Conservation (phyloP, 148 eudicot genomes). For the Chenopodium album region DNA sequence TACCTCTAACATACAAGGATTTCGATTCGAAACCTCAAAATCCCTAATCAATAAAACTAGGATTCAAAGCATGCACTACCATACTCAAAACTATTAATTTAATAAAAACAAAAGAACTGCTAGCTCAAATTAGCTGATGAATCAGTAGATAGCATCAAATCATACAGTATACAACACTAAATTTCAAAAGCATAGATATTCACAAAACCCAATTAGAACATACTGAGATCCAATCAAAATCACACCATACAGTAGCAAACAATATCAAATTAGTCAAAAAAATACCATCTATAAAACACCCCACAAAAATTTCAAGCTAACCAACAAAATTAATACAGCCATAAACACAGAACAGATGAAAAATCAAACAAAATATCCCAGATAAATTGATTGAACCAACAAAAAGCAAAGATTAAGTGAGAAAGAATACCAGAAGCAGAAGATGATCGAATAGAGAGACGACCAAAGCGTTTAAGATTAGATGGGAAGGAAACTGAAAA, state of each 20-base stretch:
- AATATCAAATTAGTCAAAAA: neutral
- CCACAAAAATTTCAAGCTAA: neutral
- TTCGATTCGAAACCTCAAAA: neutral
- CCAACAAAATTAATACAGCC: too few species aligned
- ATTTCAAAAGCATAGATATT: neutral
- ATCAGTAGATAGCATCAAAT: neutral
- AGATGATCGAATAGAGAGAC: slow-evolving; percentile 38
- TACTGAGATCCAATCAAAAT: neutral
- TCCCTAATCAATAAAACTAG: neutral
- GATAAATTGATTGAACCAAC: neutral
- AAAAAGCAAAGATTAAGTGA: neutral
- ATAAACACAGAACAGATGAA: neutral
- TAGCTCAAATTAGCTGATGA: neutral
- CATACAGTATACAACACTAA: neutral
- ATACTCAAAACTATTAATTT: too few species aligned
- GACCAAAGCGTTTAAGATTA: slow-evolving; percentile 28
- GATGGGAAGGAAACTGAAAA: slow-evolving; percentile 34
- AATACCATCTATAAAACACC: too few species aligned
- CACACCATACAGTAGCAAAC: neutral
- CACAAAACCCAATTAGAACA: neutral
- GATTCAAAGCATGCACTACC: too few species aligned
- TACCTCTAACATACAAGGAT: neutral
- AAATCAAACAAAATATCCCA: neutral
- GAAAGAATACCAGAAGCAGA: slow-evolving; percentile 29
- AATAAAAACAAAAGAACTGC: neutral